A percentile compares a stretch with the other conserved stretches of the same genome.
phyloP scores from a whole-genome alignment of 108 stramenopile species.

The Cyclotella atomus region DNA sequence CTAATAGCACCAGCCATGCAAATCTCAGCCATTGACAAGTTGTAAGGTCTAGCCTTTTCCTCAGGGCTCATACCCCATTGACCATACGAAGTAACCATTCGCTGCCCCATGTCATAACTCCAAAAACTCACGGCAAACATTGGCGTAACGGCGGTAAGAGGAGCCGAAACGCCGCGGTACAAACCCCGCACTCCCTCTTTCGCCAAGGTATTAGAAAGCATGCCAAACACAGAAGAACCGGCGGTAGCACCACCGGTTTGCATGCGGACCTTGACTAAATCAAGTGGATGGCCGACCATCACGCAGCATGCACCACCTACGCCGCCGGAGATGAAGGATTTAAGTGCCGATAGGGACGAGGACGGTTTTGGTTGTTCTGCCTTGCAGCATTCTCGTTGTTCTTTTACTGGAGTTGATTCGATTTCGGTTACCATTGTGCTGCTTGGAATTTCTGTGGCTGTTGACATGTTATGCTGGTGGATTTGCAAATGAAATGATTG shows the following conservation, averaged over 20 bases:
- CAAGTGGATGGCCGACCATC: conserved; percentile 77
- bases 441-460: conserved; percentile 28
- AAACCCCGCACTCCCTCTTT: conserved; percentile 80
- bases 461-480: conserved; percentile 1
- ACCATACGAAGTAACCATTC: conserved; percentile 45
- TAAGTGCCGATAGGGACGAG: conserved; percentile 36
- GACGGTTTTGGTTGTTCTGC: not conserved
- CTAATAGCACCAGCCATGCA: conserved; percentile 82
- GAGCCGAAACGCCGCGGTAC: conserved; percentile 88
- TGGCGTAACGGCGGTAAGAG: conserved; percentile 86
- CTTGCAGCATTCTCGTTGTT: conserved; percentile 17
- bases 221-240: conserved; percentile 57
- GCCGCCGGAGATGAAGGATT: conserved; percentile 83
- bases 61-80: conserved; percentile 35
- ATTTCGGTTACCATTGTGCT: conserved; percentile 23
- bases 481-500: not conserved
- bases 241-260: conserved; percentile 54
- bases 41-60: conserved; percentile 27
- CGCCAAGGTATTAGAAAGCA: conserved; percentile 66
- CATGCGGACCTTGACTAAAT: conserved; percentile 80
- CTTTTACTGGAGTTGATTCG: conserved; percentile 1
- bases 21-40: conserved; percentile 66
- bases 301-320: conserved; percentile 79
- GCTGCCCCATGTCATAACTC: conserved; percentile 88
- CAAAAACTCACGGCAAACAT: conserved; percentile 93